A percentile compares a stretch with the other conserved stretches of the same genome.
Evolutionary conservation across 305 asterid species (phyloP).

Genomic region (Solanum chacoense): DNA sequence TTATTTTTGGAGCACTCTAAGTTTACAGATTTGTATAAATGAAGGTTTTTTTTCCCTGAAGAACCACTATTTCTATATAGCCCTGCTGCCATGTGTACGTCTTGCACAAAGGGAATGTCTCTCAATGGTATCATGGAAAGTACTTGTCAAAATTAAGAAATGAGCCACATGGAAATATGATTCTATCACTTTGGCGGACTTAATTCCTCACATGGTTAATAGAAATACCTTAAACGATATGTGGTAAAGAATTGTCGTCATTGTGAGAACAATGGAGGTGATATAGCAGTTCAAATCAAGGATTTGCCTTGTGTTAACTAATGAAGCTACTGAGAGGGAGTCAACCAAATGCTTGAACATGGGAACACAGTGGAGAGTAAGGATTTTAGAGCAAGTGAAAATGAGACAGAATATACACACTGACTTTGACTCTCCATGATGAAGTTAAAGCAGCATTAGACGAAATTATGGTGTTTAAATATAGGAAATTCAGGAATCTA

Average conservation of each 20-base stretch:
- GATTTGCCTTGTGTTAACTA: background rate
- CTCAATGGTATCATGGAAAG: background rate
- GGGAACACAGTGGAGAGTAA: background rate
- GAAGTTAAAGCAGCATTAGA: background rate
- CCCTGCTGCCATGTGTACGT: background rate
- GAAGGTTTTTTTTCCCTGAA: background rate
- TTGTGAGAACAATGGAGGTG: background rate
- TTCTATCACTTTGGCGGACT: background rate
- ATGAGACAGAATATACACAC: background rate
- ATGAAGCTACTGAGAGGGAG: background rate
- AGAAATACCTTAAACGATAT: background rate
- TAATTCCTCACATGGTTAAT: background rate
- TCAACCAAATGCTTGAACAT: background rate
- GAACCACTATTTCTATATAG: background rate
- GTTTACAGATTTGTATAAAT: background rate
- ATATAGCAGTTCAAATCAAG: background rate
- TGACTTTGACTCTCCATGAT: background rate
- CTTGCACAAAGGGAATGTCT: background rate
- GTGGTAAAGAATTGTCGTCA: background rate
- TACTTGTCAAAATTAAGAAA: background rate
- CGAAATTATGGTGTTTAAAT: background rate
- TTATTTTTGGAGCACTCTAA: background rate
- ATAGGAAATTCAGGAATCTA: background rate
- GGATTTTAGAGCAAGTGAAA: background rate
- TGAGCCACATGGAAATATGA: background rate